Evolutionary conservation across 192 early-diverging fungal species (phyloP).

Genomic region (Allomyces macrogynus): DNA sequence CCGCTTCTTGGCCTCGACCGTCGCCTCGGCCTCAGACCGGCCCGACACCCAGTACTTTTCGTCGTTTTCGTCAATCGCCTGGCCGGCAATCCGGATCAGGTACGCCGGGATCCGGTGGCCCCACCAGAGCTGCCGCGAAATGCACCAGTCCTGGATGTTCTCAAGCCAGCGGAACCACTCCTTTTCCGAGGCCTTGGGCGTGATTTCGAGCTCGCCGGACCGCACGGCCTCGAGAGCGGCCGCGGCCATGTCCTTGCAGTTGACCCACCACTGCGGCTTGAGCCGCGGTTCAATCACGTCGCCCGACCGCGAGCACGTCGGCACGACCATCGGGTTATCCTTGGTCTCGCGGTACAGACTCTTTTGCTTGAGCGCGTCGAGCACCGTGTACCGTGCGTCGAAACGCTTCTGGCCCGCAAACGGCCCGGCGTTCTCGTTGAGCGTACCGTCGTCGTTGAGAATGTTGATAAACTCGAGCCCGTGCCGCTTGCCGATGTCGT

Average conservation of each 20-base stretch:
- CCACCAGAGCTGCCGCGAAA: constrained; percentile 99
- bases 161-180: constrained; percentile 95
- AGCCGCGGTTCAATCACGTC: constrained; percentile 94
- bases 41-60: constrained; percentile 73
- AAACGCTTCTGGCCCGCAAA: constrained; percentile 82
- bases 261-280: constrained; percentile 99
- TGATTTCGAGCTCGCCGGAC: constrained; percentile 61
- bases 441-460: constrained; percentile 86
- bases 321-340: constrained; percentile 85
- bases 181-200: constrained; percentile 61
- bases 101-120: constrained; percentile 93
- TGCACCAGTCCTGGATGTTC: constrained; percentile 95
- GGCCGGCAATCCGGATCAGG: constrained; percentile 63
- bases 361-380: constrained; percentile 69
- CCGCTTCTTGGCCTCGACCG: constrained; percentile 44
- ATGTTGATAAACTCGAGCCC: constrained; percentile 90
- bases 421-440: constrained; percentile 75
- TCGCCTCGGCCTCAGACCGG: constrained; percentile 52
- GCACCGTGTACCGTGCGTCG: constrained; percentile 71
- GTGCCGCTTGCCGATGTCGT: constrained; percentile 84
- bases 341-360: constrained; percentile 68
- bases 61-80: constrained; percentile 30
- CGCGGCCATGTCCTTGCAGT: constrained; percentile 67
- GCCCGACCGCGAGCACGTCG: constrained; percentile 62
- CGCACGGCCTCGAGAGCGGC: constrained; percentile 60